Evolutionary conservation across 2,329 filamentous ascomycete species (phyloP), one percentile per base, ranked within the genome.

Genomic region (Didymella sp.): DNA sequence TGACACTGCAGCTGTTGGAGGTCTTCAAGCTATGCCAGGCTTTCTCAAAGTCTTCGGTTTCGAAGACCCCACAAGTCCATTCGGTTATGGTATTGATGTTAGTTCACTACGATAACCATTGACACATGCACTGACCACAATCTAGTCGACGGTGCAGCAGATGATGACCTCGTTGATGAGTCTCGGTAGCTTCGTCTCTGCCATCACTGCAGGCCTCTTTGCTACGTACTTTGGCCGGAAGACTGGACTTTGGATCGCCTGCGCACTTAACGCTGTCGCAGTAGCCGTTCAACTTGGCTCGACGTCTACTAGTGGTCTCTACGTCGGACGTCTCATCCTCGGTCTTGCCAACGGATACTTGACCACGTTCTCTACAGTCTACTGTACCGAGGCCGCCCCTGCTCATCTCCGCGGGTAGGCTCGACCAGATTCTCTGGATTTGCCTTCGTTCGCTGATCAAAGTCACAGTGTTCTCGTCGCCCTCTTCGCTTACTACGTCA

Each of bases 321-420:
- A 83, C 58, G 67, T 80, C 2, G 82, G 81, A 2, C 77, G 81
- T 2, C 65, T 83, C 1, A 40, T 70, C 1, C 58, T 72, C 0
- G 69, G 68, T 9, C 68, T 71, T 24, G 63, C 69, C 4, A 73
- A 73, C 46, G 69, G 68, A 2, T 80, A 83, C 62, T 78, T 85
- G 60, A 82, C 85, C 77, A 84, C 82, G 2, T 85, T 81, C 58
- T 80, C 79, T 1, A 81, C 81, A 44, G 71, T 82, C 0, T 82
- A 80, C 64, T 76, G 81, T 8, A 78, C 79, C 15, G 82, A 85
- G 42, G 67, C 57, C 1, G 61, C 62, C 2, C 69, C 69, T 8
- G 67, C 69, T 5, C 69, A 73, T 58, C 56, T 72, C 0, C 60
- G 82, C n/a, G 64, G 28, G 62, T 67, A 52, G 9, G 37, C 8